Conservation (phyloP, 2,329 filamentous ascomycete species). For the Fusarium bactridioides region DNA sequence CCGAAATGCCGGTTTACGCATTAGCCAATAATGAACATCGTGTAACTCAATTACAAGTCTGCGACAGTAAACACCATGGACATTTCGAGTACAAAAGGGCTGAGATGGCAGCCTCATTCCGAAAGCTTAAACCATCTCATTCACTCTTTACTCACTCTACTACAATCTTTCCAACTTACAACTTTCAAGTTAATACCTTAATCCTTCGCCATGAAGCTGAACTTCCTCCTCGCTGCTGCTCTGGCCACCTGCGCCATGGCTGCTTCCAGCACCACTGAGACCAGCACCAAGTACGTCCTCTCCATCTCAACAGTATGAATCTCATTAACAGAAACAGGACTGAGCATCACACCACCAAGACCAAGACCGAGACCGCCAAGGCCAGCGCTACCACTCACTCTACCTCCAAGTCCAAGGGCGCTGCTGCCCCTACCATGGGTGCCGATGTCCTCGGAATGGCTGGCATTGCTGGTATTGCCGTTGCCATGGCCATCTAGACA, state of each 20-base stretch:
- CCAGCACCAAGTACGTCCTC: not conserved
- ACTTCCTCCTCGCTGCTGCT: constrained; percentile 8
- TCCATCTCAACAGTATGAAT: rapidly evolving
- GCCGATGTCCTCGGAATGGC: constrained; percentile 13
- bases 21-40: not conserved
- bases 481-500: constrained; percentile 9
- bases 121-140: not conserved
- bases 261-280: constrained; percentile 1
- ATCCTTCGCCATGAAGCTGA: constrained; percentile 17
- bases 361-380: not conserved
- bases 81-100: not conserved
- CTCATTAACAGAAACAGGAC: not conserved
- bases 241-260: not conserved
- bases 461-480: constrained; percentile 7
- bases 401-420: not conserved
- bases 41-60: not conserved
- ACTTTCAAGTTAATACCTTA: not conserved
- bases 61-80: not conserved
- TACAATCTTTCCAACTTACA: not conserved
- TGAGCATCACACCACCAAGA: not conserved
- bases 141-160: not conserved
- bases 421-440: constrained; percentile 10
- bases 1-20: constrained; percentile 15
- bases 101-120: not conserved
- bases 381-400: not conserved